Base-by-base conservation (phyloP, 2,329 filamentous ascomycete genomes). In the Fusarium equiseti region DNA sequence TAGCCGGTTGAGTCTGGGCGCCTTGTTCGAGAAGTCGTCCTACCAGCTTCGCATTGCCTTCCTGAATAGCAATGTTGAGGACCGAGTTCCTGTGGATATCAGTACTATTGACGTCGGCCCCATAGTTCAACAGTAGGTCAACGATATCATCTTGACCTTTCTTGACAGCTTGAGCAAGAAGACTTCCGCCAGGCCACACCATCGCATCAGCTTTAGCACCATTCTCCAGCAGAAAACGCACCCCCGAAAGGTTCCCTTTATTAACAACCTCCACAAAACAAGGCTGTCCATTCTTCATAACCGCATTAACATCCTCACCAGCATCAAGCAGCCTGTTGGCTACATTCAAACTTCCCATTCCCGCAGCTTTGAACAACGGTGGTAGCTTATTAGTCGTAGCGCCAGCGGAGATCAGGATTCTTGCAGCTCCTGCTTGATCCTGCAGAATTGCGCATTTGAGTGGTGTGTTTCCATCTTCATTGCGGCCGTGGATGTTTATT, bases 391-490 rank as follows among this genome's bases (percentile, higher is more conserved):
- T 58, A 3, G 40, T 38, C 6, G 29, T 38, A 5, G 51, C 62
- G 8, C 59, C 62, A 6, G 40, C 61, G 1, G 54, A 55, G 11
- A 64, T 10, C 7, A 64, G 59, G 6, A 58, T 15, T 3, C 26
- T 2, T 20, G 38, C 27, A 1, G 62, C 38, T 3, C 26, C 31
- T 2, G 32, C 51, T 32, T 64, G 59, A 6, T 64, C 62, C 0
- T 18, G 20, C 18, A 13, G 16, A 1, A 64, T 64, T 2, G 62
- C 51, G 1, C 62, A 64, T 8, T 45, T 50, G 1, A 64, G n/a
- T 1, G 62, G 44, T 6, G 62, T 64, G 16, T 64, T 42, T 4
- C 62, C 62, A 6, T 64, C 51, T 12, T 58, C 50, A 7, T 58
- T 64, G 4, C 59, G 50, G 9, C 62, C 59, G 20, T 64, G 48